Evolutionary conservation across 306 rosid genomes (phyloP).

Genomic region (Citrullus mucosospermus): DNA sequence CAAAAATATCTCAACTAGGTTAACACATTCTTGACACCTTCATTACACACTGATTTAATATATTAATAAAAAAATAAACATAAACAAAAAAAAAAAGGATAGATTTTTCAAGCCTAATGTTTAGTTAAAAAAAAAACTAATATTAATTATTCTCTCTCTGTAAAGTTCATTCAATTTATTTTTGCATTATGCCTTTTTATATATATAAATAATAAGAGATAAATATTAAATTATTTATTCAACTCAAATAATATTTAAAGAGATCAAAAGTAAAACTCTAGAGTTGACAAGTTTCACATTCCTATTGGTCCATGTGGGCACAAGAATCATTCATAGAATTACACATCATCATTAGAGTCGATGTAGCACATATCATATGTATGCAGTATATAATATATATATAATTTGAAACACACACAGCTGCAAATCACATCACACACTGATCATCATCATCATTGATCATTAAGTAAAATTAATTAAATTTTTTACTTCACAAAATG

Average conservation of each 20-base stretch:
- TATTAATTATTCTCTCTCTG: too few relatives aligned
- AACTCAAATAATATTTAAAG: background rate
- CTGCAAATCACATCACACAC: background rate
- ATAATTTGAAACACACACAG: background rate
- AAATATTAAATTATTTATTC: too few relatives aligned
- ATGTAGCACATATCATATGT: background rate
- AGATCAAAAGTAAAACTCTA: background rate
- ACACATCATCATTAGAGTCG: background rate
- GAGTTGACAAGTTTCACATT: background rate
- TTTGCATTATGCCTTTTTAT: too few relatives aligned
- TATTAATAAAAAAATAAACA: too few relatives aligned
- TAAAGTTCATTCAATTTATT: too few relatives aligned
- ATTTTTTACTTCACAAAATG: background rate
- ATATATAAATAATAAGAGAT: too few relatives aligned
- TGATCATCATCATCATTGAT: background rate
- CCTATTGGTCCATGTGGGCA: background rate
- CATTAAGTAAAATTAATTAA: background rate
- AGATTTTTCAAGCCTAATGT: too few relatives aligned
- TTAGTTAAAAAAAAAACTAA: too few relatives aligned
- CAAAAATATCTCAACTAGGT: too few relatives aligned
- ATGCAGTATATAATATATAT: background rate
- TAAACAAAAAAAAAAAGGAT: too few relatives aligned
- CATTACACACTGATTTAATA: too few relatives aligned
- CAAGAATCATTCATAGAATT: background rate
- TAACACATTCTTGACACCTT: too few relatives aligned